Evolutionary conservation across 257 asterid genomes (phyloP).

Genomic region (Hygrophila difformis): DNA sequence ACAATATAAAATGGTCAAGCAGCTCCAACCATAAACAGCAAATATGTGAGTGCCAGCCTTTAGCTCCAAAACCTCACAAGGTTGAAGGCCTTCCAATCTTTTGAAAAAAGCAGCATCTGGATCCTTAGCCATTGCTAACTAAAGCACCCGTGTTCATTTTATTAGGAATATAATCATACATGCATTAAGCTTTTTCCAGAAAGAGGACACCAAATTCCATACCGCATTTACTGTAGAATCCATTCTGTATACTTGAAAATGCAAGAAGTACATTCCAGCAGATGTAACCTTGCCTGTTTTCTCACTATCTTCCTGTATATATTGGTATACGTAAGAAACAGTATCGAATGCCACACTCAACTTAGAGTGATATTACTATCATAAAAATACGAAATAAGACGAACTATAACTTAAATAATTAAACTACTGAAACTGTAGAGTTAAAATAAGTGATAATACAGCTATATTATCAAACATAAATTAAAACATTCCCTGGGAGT

Average conservation of each 20-base stretch:
- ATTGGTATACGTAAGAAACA: too few species aligned
- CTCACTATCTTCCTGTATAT: constrained; percentile 91
- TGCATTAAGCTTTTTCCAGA: constrained; percentile 5
- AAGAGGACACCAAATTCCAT: constrained; percentile 18
- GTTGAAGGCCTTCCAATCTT: constrained; percentile 96
- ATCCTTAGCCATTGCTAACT: constrained; percentile 80
- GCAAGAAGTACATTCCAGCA: constrained; percentile 98
- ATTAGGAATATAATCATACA: constrained; percentile 19
- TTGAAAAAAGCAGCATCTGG: constrained; percentile 99
- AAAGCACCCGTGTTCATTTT: too few species aligned
- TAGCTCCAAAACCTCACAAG: constrained; percentile 96
- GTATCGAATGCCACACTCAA: too few species aligned
- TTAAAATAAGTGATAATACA: too few species aligned
- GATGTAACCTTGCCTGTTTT: constrained; percentile 86
- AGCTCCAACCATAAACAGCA: constrained; percentile 90
- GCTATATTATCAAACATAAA: too few species aligned
- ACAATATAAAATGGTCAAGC: constrained; percentile 12
- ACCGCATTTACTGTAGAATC: constrained; percentile 98
- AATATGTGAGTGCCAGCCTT: constrained; percentile 98
- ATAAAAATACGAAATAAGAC: too few species aligned
- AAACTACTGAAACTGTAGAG: too few species aligned
- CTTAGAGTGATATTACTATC: too few species aligned
- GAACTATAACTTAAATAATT: too few species aligned
- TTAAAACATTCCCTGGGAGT: too few species aligned
- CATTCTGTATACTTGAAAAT: constrained; percentile 98